Conservation (phyloP, 495 filamentous ascomycete species). For the Neurospora africana region DNA sequence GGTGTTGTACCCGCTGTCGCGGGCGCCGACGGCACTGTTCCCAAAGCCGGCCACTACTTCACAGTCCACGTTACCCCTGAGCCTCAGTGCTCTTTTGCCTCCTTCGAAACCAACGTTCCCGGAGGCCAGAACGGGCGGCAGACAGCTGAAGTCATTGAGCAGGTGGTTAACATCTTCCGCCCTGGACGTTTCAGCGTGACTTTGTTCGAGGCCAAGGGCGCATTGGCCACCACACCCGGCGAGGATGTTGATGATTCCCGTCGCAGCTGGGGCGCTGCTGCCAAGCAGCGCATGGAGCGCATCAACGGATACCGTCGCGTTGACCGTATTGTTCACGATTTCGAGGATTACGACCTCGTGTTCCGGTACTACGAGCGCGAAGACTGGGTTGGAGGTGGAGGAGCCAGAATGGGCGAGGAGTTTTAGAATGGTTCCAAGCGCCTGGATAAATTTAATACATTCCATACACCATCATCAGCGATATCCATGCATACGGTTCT, state of each 20-base stretch:
- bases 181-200: conserved; percentile 96
- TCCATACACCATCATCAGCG: background rate
- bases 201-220: conserved; percentile 81
- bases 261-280: conserved; percentile 24
- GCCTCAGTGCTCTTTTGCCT: conserved; percentile 95
- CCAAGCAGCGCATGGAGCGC: conserved; percentile 62
- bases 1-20: conserved; percentile 69
- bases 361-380: conserved; percentile 94
- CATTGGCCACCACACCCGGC: conserved; percentile 18
- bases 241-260: conserved; percentile 38
- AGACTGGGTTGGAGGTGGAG: conserved; percentile 71
- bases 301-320: conserved; percentile 82
- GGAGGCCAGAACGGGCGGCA: conserved; percentile 76
- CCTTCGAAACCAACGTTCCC: conserved; percentile 99
- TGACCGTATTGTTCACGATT: conserved; percentile 92
- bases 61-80: conserved; percentile 98
- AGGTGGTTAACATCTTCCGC: conserved; percentile 91
- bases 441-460: background rate
- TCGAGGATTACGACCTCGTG: conserved; percentile 94
- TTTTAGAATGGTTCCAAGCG: conserved; percentile 2
- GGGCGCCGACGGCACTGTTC: conserved; percentile 12
- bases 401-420: conserved; percentile 52
- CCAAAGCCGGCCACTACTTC: conserved; percentile 79
- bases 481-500: background rate
- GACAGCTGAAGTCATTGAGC: conserved; percentile 81